These are phyloP conservation scores for Daldinia bambusicola DNA, from an alignment of 495 filamentous ascomycete species.

Conservation along the genomic window DNA sequence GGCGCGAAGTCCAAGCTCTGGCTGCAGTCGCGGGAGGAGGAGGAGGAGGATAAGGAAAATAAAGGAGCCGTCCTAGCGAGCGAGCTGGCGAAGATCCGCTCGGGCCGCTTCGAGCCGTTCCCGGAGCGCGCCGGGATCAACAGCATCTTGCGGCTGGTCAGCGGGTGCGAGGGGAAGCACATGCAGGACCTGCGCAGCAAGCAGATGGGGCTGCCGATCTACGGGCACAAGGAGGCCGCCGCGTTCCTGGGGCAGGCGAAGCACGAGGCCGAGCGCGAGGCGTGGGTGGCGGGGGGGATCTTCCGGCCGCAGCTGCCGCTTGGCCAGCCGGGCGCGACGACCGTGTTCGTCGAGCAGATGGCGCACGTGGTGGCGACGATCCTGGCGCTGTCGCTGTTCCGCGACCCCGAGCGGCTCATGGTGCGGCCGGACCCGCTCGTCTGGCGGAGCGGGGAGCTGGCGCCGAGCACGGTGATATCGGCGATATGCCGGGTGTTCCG, in stretches of 20 bases:
- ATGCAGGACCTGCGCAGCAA: constrained; percentile 17
- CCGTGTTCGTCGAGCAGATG: constrained; percentile 16
- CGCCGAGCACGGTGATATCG: constrained; percentile 27
- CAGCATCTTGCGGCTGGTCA: constrained; percentile 14
- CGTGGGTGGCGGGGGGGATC: background rate
- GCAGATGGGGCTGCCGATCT: constrained; percentile 8
- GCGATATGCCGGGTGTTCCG: constrained; percentile 4
- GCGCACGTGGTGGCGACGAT: constrained; percentile 22
- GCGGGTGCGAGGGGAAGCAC: constrained; percentile 16
- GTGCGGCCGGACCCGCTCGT: constrained; percentile 26
- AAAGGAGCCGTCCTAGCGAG: background rate
- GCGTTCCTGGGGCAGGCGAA: constrained; percentile 4
- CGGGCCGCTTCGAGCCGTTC: constrained; percentile 26
- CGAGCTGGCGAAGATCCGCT: background rate
- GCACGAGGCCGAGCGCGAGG: background rate
- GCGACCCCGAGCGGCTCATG: constrained; percentile 5
- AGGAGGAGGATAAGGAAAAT: background rate
- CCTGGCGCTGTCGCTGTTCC: constrained; percentile 22
- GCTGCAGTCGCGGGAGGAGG: background rate
- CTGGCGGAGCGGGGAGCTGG: background rate
- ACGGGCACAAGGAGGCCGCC: background rate
- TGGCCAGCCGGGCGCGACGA: background rate
- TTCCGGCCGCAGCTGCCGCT: constrained; percentile 10
- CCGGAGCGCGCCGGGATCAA: constrained; percentile 11
- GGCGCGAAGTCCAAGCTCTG: constrained; percentile 2